Base-by-base conservation (phyloP, 306 rosid genomes). In the Styphnolobium japonicum region DNA sequence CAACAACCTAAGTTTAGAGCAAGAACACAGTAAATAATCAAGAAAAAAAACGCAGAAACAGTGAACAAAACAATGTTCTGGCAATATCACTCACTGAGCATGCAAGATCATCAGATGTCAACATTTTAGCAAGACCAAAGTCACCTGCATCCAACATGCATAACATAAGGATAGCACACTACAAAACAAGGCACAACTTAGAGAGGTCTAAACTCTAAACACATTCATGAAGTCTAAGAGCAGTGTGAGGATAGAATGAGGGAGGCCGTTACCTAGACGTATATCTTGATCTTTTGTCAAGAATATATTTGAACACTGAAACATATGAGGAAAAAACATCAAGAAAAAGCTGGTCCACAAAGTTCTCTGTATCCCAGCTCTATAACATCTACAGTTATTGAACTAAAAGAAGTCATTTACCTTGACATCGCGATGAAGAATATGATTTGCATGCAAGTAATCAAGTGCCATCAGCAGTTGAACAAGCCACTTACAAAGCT, bases 361-460 rank as follows among this genome's bases (percentile, higher is more conserved):
- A 55, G 7, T 56, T 48, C 42, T 89, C 75, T 73, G 40, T 10
- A 63, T 81, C 25, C 43, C 48, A 51, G 45, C 48, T 51, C 45
- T 43, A 42, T 25, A 46, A 36, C 65, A 77, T 60, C 43, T 34
- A 40, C 6, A 39, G 31, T 23, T 68, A 65, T 46, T 70, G 73
- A 82, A 64, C 53, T 81, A 31, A 51, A 51, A 72, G 15, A 43
- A 75, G 74, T 48, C 55, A 75, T 76, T 80, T 83, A 95, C 99
- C 97, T 95, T 95, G 67, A 95, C 97, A 12, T 95, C 99, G 39
- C 99, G 98, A 75, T 95, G 99, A 84, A 95, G 99, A 82, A 95
- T 86, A 78, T 95, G 99, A 73, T 88, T 90, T 87, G 49, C 80
- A 81, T 95, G 99, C 90, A 95, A 90, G 87, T 95, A 93, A 75